Conservation (phyloP, 257 asterid genomes). For the Jacaranda copaia region DNA sequence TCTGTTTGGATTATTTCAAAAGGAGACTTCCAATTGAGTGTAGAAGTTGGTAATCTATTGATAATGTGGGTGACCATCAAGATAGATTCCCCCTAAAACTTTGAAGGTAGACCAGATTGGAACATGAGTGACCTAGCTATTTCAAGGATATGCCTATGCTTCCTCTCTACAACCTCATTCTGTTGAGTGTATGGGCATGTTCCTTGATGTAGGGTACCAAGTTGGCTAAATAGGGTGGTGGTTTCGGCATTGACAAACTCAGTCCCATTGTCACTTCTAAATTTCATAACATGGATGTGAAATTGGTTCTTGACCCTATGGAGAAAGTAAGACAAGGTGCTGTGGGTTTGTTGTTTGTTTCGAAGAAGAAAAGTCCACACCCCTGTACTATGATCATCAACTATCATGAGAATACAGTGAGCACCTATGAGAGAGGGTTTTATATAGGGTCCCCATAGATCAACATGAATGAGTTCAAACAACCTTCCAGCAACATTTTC, state of each 20-base stretch:
- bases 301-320: not conserved
- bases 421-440: too few species aligned
- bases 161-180: not conserved
- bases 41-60: not conserved
- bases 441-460: too few species aligned
- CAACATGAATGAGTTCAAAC: too few species aligned
- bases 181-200: not conserved
- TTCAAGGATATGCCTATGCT: not conserved
- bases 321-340: not conserved
- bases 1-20: not conserved
- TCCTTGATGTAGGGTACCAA: not conserved
- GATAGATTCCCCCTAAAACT: not conserved
- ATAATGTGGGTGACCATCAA: not conserved
- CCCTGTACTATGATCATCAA: slow-evolving; percentile 1
- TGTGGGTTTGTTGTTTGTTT: not conserved
- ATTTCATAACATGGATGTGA: not conserved
- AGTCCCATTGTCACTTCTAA: not conserved
- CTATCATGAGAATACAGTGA: not conserved
- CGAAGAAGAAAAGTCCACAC: slow-evolving; percentile 4
- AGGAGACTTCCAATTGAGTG: not conserved
- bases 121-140: not conserved
- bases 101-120: not conserved
- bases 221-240: not conserved
- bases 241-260: not conserved
- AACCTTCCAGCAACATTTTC: too few species aligned